Evolutionary conservation across 129 eudicot genomes (phyloP), one percentile per base, ranked within the genome.

Genomic region (Scalesia atractyloides): DNA sequence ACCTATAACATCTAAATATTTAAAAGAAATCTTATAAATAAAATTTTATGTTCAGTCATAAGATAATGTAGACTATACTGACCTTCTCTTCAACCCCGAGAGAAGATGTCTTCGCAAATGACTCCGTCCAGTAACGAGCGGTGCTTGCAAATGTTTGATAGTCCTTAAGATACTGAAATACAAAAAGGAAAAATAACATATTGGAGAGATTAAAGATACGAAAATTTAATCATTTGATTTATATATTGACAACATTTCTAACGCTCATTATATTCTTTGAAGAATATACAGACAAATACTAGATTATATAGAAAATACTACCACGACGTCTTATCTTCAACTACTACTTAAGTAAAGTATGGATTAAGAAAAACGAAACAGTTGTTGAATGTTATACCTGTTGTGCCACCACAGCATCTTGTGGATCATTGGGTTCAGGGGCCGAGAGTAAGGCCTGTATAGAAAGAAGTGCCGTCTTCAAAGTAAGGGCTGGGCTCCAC

Each of bases 401-500:
- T 81, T 89, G 82, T 51, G 98, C 98, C 56, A 93, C 96, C 3
- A 93, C 95, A 15, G 96, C 96, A 82, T 93, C 98, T 73, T 93
- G 96, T 46, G 98, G 98, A 70, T 93, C 98, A 74, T 85, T 92
- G 12, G 96, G 98, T 72, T 89, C 81, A 33, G 98, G 98, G 47
- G 98, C 76, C 64, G 98, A 92, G 44, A 92, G 96, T 66, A 92
- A 73, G 58, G 98, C 98, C 79, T 92, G 98, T 39, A 92, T 80
- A 19, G 98, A 92, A 54, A 92, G 86, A 24, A 92, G 95, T 56
- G 98, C 96, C 0, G 96, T 89, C 76, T 92, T 92, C 64, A 92
- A 66, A 75, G 96, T 92, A 63, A 92, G 91, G 13, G 98, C 98
- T 7, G 98, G 98, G 78, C 98, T 92, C 98, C 98, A 92, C 66